Evolutionary conservation across 2,329 filamentous ascomycete species (phyloP).

Genomic region (Ophiostoma quercus): DNA sequence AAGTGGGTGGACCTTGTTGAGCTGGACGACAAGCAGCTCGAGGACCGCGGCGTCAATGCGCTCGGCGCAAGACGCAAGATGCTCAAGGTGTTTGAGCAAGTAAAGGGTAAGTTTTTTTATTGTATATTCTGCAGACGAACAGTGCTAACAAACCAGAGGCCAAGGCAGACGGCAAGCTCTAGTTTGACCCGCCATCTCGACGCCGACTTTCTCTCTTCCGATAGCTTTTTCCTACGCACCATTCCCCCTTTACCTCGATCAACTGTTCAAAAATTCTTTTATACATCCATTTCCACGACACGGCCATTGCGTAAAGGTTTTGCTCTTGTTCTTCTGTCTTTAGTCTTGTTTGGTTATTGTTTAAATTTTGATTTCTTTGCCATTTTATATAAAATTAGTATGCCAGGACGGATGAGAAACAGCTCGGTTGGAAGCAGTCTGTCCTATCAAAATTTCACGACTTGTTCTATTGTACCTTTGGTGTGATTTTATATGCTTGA

Average conservation of each 20-base stretch:
- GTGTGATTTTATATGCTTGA: background rate
- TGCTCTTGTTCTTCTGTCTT: slow-evolving; percentile 4
- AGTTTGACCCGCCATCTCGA: background rate
- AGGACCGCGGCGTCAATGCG: slow-evolving; percentile 90
- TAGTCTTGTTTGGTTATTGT: slow-evolving; percentile 10
- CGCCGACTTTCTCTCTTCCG: background rate
- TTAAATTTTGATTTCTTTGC: background rate
- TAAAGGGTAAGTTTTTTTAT: slow-evolving; percentile 55
- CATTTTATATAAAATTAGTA: slow-evolving; percentile 6
- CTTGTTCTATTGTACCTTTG: background rate
- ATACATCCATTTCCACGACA: slow-evolving; percentile 7
- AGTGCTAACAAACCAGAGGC: slow-evolving; percentile 49
- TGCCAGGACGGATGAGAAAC: slow-evolving; percentile 9
- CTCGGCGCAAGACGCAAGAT: slow-evolving; percentile 94
- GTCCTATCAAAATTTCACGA: background rate
- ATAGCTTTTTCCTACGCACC: background rate
- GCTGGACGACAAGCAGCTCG: slow-evolving; percentile 86
- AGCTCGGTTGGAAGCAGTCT: slow-evolving; percentile 7
- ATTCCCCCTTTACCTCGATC: background rate
- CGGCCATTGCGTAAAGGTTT: slow-evolving; percentile 3
- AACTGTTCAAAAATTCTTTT: slow-evolving; percentile 1
- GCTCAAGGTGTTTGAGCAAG: slow-evolving; percentile 98
- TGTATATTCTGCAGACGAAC: background rate
- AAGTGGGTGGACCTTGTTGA: slow-evolving; percentile 92
- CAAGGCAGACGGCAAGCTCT: slow-evolving; percentile 66